A percentile compares a stretch with the other conserved stretches of the same genome.
Conservation (phyloP, 371 early-diverging fungal genomes). For the Mucor circinelloides region DNA sequence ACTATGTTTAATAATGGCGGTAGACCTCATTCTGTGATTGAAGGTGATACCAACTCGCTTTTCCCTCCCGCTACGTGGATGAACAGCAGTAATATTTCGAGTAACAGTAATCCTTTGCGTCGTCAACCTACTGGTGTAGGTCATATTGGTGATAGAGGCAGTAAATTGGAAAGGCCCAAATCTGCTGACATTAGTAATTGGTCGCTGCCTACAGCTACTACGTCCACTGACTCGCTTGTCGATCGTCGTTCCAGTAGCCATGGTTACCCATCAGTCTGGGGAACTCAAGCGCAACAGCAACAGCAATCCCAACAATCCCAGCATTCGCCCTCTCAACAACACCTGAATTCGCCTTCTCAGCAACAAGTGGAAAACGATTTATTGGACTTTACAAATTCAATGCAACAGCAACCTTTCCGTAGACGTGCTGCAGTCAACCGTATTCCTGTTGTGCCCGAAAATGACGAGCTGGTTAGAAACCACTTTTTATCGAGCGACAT, state of each 20-base stretch:
- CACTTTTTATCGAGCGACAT: constrained; percentile 14
- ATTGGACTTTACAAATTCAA: constrained; percentile 30
- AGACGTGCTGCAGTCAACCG: constrained; percentile 45
- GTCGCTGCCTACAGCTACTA: constrained; percentile 42
- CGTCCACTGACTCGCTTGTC: constrained; percentile 14
- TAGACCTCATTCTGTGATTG: constrained; percentile 40
- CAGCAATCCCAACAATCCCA: constrained; percentile 1
- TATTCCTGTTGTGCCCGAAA: constrained; percentile 59
- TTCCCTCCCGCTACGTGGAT: constrained; percentile 21
- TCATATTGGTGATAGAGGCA: constrained; percentile 31
- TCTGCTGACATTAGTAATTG: constrained; percentile 70
- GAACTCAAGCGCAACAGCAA: constrained; percentile 15
- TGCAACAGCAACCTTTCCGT: constrained; percentile 32
- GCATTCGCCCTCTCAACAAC: not conserved
- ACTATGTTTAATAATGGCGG: constrained; percentile 22
- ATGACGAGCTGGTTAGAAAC: constrained; percentile 39
- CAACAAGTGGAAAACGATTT: constrained; percentile 23
- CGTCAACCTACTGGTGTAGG: constrained; percentile 21
- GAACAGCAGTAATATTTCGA: not conserved
- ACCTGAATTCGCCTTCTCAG: not conserved
- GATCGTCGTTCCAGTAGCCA: constrained; percentile 29
- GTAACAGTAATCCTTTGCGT: not conserved
- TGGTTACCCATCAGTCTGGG: constrained; percentile 48
- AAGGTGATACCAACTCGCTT: constrained; percentile 26
- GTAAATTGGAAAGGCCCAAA: constrained; percentile 47